phyloP scores from a whole-genome alignment of 2,329 filamentous ascomycete genomes.

The Fusarium anguioides region DNA sequence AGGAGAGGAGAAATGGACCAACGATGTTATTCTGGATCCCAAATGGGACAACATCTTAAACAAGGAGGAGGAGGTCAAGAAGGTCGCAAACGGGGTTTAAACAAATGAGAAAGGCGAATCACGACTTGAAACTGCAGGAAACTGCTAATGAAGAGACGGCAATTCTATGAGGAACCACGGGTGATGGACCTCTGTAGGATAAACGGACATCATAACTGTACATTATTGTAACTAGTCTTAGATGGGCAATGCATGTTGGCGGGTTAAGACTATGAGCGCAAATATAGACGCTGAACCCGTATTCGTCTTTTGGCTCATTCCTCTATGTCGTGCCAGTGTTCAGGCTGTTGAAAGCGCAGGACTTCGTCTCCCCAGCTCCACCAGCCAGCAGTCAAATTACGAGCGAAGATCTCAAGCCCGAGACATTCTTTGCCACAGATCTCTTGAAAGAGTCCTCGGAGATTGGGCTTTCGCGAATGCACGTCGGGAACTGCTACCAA shows the following conservation, averaged over 20 bases:
- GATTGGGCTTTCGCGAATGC: constrained; percentile 82
- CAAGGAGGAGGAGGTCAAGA: constrained; percentile 40
- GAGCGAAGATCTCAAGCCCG: constrained; percentile 81
- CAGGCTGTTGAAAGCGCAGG: constrained; percentile 72
- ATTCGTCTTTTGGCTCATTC: constrained; percentile 6
- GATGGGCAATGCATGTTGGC: constrained; percentile 37
- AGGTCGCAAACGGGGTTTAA: constrained; percentile 41
- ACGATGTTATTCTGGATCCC: constrained; percentile 57
- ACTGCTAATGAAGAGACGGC: constrained; percentile 39
- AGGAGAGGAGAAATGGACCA: constrained; percentile 71
- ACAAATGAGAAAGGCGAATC: constrained; percentile 14
- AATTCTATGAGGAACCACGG: constrained; percentile 23
- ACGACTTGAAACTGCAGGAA: constrained; percentile 22
- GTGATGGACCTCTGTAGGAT: constrained; percentile 44
- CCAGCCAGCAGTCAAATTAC: constrained; percentile 80
- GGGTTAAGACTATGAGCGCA: constrained; percentile 37
- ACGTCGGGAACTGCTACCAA: constrained; percentile 78
- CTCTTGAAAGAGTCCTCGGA: constrained; percentile 69
- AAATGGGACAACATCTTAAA: constrained; percentile 56
- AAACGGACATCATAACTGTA: constrained; percentile 47
- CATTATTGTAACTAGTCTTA: constrained; percentile 48
- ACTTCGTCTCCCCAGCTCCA: constrained; percentile 83
- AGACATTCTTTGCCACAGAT: constrained; percentile 63
- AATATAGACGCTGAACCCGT: constrained; percentile 41
- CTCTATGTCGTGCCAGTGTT: constrained; percentile 57